These are phyloP conservation scores for Globisporangium middletonii DNA, from an alignment of 352 stramenopile species.

Conservation along the genomic window DNA sequence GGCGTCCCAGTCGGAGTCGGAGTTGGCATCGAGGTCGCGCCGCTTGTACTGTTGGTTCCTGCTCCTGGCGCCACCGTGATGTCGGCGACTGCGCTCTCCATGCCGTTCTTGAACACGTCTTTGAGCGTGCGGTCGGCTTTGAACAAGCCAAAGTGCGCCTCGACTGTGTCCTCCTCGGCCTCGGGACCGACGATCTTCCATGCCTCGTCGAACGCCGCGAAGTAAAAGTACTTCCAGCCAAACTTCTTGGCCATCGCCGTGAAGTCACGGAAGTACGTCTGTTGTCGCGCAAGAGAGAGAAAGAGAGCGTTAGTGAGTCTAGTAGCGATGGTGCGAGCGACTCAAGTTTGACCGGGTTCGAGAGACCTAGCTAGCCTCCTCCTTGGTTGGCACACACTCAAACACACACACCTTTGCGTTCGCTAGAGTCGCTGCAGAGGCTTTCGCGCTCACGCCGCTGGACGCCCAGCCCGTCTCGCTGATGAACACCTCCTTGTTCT, in stretches of 20 bases:
- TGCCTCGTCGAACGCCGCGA: constrained; percentile 51
- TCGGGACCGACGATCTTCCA: constrained; percentile 47
- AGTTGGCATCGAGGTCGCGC: no score
- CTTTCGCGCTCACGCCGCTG: constrained; percentile 23
- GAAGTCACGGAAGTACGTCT: constrained; percentile 58
- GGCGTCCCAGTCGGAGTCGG: background rate
- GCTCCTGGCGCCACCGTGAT: no score
- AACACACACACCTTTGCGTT: constrained; percentile 23
- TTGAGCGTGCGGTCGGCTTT: constrained; percentile 42
- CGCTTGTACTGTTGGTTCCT: no score
- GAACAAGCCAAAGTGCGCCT: constrained; percentile 70
- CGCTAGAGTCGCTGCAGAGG: constrained; percentile 25
- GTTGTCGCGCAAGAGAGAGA: no score
- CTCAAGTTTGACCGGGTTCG: no score
- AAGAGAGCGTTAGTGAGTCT: no score
- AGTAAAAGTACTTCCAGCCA: constrained; percentile 61
- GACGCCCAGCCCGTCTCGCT: constrained; percentile 69
- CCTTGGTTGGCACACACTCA: no score
- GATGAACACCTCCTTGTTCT: constrained; percentile 48
- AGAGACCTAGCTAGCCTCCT: no score
- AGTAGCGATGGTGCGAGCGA: no score
- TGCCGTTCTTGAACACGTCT: constrained; percentile 16
- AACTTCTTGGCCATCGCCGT: constrained; percentile 27
- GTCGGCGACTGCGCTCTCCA: no score
- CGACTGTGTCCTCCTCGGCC: constrained; percentile 46